Evolutionary conservation across 441 rosid species (phyloP), one percentile per base, ranked within the genome.

Genomic region (Daphne laureola): DNA sequence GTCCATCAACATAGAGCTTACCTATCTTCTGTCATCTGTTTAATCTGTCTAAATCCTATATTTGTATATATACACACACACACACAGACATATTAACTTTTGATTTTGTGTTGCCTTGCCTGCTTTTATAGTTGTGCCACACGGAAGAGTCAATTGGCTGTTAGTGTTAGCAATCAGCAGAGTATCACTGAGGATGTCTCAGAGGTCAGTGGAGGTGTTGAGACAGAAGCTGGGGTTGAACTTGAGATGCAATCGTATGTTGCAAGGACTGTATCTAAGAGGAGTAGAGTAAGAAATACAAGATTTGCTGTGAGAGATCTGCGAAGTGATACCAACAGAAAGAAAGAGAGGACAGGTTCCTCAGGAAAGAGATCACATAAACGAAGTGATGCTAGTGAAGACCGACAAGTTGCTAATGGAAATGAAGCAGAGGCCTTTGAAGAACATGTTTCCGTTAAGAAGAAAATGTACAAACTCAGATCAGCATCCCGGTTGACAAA

Each of bases 61-160:
- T n/a, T n/a, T n/a, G n/a, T n/a, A 2, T 35, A 18, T 16, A n/a
- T 31, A 21, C 63, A 17, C 60, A 63, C 69, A 78, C 81, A 46
- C 41, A 25, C 11, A 59, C 11, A 17, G 17, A 5, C 4, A 31
- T 31, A 31, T 31, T 9, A 31, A 31, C 38, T 31, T 31, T 31
- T 3, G 8, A 31, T 9, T 31, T 4, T 31, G 38, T 31, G 38
- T 31, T 31, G 38, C 11, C 38, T 31, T 31, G 38, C 8, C 1
- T 31, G 38, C 38, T 31, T 31, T 7, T 42, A 59, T 41, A 31
- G 38, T 21, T 38, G 64, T 41, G 59, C 47, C 68, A 47, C 65
- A 64, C 47, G 59, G 51, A 61, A 70, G 59, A 62, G n/a, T 42
- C 18, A 48, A 57, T 49, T 54, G 21, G 14, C 46, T 13, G 42